phyloP scores from a whole-genome alignment of 805 yeast genomes.

The Yueomyces sinensis region DNA sequence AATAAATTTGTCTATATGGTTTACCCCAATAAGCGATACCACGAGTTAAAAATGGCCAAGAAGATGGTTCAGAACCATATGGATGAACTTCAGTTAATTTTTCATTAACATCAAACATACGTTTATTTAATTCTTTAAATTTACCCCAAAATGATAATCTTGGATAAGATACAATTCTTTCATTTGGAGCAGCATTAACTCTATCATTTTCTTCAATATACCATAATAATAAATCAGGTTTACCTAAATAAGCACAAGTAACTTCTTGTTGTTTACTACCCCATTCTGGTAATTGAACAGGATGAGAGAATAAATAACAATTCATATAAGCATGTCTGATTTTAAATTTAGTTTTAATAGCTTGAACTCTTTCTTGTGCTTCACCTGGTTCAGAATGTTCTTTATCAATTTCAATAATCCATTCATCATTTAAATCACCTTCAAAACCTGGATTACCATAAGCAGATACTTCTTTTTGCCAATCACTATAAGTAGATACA shows the following conservation, averaged over 20 bases:
- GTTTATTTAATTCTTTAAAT: constrained; percentile 48
- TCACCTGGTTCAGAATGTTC: constrained; percentile 34
- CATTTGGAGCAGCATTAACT: constrained; percentile 22
- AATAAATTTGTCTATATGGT: constrained; percentile 45
- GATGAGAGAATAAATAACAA: constrained; percentile 64
- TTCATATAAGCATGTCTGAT: constrained; percentile 72
- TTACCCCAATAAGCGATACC: constrained; percentile 70
- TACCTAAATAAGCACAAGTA: constrained; percentile 63
- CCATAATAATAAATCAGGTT: constrained; percentile 49
- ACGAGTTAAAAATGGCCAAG: constrained; percentile 65
- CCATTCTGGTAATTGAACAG: constrained; percentile 67
- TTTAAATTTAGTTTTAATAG: constrained; percentile 59
- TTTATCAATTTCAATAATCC: constrained; percentile 58
- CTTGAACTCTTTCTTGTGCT: constrained; percentile 44
- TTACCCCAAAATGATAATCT: constrained; percentile 43
- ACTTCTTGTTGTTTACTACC: constrained; percentile 80
- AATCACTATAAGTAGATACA: constrained; percentile 50
- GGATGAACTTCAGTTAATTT: constrained; percentile 57
- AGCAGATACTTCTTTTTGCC: constrained; percentile 74
- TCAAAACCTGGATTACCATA: constrained; percentile 66
- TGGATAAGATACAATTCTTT: constrained; percentile 37
- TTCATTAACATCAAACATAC: constrained; percentile 68
- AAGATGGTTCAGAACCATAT: constrained; percentile 57
- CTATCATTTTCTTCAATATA: constrained; percentile 60
- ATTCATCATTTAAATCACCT: constrained; percentile 81